Evolutionary conservation across 345 rosid species (phyloP).

Genomic region (Lumnitzera racemosa): DNA sequence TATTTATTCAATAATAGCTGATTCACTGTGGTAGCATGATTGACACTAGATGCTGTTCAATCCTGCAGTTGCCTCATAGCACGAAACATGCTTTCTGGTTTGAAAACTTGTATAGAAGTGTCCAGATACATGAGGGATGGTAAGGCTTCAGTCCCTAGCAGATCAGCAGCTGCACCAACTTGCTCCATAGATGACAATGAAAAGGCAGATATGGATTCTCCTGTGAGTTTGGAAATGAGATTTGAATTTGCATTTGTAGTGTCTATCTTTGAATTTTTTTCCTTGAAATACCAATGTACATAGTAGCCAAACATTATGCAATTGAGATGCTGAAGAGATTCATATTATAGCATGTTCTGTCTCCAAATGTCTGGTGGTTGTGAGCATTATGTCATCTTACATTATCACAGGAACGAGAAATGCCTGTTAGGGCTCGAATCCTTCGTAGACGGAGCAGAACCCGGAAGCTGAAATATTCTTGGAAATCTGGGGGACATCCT

Average conservation of each 20-base stretch:
- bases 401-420: slow-evolving; percentile 62
- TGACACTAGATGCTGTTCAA: slow-evolving; percentile 8
- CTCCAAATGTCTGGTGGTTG: slow-evolving; percentile 7
- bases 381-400: slow-evolving; percentile 7
- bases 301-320: too few relatives aligned
- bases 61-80: slow-evolving; percentile 92
- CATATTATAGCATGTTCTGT: slow-evolving; percentile 1
- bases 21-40: neutral
- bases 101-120: slow-evolving; percentile 91
- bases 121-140: slow-evolving; percentile 71
- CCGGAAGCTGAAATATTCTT: slow-evolving; percentile 86
- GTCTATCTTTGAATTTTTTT: too few relatives aligned
- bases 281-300: too few relatives aligned
- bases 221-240: slow-evolving; percentile 26
- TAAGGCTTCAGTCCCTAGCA: slow-evolving; percentile 48
- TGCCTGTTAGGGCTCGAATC: slow-evolving; percentile 42
- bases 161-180: slow-evolving; percentile 46
- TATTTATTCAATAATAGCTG: too few relatives aligned
- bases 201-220: slow-evolving; percentile 28
- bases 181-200: slow-evolving; percentile 53
- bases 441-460: slow-evolving; percentile 63
- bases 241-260: too few relatives aligned
- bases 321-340: too few relatives aligned
- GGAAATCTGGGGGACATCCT: slow-evolving; percentile 77
- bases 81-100: slow-evolving; percentile 90